Base-by-base conservation (phyloP, 345 rosid genomes). In the Cardiospermum halicacabum region DNA sequence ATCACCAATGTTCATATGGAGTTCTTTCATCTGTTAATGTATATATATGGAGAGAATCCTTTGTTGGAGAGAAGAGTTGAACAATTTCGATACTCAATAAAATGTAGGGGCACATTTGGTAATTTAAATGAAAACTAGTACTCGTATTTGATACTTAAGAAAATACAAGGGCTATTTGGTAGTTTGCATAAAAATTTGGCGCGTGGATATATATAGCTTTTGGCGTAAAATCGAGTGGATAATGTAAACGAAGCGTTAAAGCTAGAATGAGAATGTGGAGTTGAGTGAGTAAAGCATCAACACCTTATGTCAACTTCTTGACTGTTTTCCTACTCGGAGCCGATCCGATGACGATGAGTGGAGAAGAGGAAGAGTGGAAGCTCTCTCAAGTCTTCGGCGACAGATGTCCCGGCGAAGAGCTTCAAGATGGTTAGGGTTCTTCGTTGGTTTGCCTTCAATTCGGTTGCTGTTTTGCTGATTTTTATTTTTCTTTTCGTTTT, bases 311-410 rank as follows among this genome's bases (percentile, higher is more conserved):
- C 39, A 7, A 34, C 7, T 34, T 34, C 39, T 34, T 47, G 62
- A 53, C 22, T 3, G 16, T 25, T 27, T 47, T 65, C 18, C 25
- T 19, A 28, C 4, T 13, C 43, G 65, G 45, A 16, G 42, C 43
- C 71, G 88, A 72, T 53, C 39, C 39, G 39, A 34, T 34, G 39
- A 34, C 39, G 39, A 45, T 56, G 9, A 63, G 31, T 65, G 43
- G 77, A 11, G 60, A 43, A 4, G 65, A 70, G 13, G 61, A 81
- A 0, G 73, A 78, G 22, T 86, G 92, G 92, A 82, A 75, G 49
- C 75, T 82, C 80, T 86, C 81, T 40, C 81, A 84, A 69, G 85
- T 79, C 42, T 82, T 86, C 71, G 89, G 87, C 42, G 80, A 86
- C 34, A 48, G 70, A 40, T 28, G 53, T 53, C 71, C 85, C 66